Conservation (phyloP, 2,329 filamentous ascomycete genomes). For the Phyllosticta paracitricarpa region DNA sequence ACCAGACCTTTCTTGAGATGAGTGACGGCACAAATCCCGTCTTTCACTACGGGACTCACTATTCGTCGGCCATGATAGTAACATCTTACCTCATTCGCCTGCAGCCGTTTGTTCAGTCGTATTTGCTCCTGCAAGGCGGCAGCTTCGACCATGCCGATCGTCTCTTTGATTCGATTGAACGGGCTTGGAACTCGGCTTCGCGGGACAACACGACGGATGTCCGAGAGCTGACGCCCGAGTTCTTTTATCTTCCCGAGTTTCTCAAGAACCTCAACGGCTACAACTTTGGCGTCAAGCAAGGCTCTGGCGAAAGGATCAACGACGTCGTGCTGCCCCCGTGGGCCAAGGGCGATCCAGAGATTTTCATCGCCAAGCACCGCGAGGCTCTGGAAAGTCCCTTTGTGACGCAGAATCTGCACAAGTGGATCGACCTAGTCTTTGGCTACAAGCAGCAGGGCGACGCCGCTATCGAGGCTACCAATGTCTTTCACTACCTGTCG, state of each 20-base stretch:
- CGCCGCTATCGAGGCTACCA: conserved; percentile 79
- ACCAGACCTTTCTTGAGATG: conserved; percentile 83
- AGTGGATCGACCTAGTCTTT: conserved; percentile 95
- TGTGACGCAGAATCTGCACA: conserved; percentile 78
- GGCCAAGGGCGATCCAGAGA: conserved; percentile 91
- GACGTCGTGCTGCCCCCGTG: conserved; percentile 85
- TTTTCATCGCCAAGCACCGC: conserved; percentile 93
- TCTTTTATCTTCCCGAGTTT: conserved; percentile 94
- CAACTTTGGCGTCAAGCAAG: conserved; percentile 83
- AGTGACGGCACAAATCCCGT: conserved; percentile 64
- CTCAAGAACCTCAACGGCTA: conserved; percentile 89
- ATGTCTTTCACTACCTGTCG: conserved; percentile 92
- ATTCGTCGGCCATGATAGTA: conserved; percentile 98
- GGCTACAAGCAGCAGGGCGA: conserved; percentile 90
- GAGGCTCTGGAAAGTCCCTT: conserved; percentile 90
- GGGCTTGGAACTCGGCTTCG: conserved; percentile 85
- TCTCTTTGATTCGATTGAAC: conserved; percentile 85
- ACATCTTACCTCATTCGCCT: conserved; percentile 91
- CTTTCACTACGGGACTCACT: conserved; percentile 97
- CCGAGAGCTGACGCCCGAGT: conserved; percentile 88
- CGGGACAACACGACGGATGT: conserved; percentile 88
- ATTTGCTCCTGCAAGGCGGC: conserved; percentile 87
- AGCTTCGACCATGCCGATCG: conserved; percentile 93
- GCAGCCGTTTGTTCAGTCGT: conserved; percentile 93
- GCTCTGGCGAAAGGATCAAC: conserved; percentile 68